Percentiles rank a stretch among this genome's conserved stretches.
phyloP scores from a whole-genome alignment of 495 filamentous ascomycete genomes.

The Oidiodendron maius region DNA sequence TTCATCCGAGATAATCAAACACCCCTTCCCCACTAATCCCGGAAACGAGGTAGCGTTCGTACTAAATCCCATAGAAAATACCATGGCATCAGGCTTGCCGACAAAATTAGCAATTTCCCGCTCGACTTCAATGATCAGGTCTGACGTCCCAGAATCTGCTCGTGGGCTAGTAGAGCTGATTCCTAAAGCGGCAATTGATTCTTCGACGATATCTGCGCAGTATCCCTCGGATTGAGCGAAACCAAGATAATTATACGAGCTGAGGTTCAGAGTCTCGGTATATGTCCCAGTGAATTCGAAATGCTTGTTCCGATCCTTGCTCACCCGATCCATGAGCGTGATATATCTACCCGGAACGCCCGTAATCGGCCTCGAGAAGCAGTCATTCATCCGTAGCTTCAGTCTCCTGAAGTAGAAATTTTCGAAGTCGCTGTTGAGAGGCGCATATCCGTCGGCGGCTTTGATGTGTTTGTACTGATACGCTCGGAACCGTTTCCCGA shows the following conservation, averaged over 20 bases:
- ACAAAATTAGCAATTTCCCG: slow-evolving; percentile 81
- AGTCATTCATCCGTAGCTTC: slow-evolving; percentile 91
- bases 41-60: slow-evolving; percentile 90
- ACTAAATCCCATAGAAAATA: slow-evolving; percentile 96
- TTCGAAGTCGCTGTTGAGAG: slow-evolving; percentile 96
- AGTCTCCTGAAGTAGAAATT: slow-evolving; percentile 90
- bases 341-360: slow-evolving; percentile 92
- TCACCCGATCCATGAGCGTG: slow-evolving; percentile 78
- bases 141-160: slow-evolving; percentile 75
- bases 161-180: slow-evolving; percentile 72
- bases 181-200: slow-evolving; percentile 73
- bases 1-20: slow-evolving; percentile 89
- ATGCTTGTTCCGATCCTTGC: slow-evolving; percentile 76
- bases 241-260: slow-evolving; percentile 97
- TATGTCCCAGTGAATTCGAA: slow-evolving; percentile 81
- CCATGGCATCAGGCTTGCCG: slow-evolving; percentile 85
- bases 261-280: slow-evolving; percentile 95
- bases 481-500: slow-evolving; percentile 83
- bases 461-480: slow-evolving; percentile 77
- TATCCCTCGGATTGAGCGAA: slow-evolving; percentile 96
- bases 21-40: slow-evolving; percentile 81
- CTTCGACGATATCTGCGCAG: slow-evolving; percentile 90
- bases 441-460: slow-evolving; percentile 78
- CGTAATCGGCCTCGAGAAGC: slow-evolving; percentile 82
- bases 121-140: slow-evolving; percentile 84